A percentile compares a stretch with the other conserved stretches of the same genome.
phyloP scores from a whole-genome alignment of 768 basidiomycete genomes.

The Suillus clintonianus region DNA sequence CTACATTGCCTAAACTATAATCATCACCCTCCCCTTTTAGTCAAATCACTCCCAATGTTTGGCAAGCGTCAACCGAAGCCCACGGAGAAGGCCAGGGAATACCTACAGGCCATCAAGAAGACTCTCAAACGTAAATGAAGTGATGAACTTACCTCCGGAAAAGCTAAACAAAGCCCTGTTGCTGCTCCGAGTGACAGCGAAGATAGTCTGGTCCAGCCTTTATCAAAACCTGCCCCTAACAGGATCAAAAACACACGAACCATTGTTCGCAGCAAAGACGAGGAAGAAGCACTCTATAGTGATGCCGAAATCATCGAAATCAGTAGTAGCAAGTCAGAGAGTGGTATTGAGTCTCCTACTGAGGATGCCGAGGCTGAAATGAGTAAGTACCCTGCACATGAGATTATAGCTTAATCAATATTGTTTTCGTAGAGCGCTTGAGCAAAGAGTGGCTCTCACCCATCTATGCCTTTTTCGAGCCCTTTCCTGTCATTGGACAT shows the following conservation, averaged over 20 bases:
- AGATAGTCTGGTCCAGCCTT: not conserved
- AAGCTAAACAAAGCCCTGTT: not conserved
- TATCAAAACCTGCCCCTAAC: not conserved
- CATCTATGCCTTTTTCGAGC: slow-evolving; percentile 31
- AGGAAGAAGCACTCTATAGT: not conserved
- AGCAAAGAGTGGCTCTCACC: slow-evolving; percentile 27
- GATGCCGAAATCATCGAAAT: not conserved
- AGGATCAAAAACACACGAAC: not conserved
- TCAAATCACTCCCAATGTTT: not conserved
- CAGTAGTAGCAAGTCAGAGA: too few species aligned
- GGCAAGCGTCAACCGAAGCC: not conserved
- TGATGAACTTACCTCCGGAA: not conserved
- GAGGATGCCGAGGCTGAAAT: too few species aligned
- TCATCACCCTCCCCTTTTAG: not conserved
- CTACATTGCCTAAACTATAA: not conserved
- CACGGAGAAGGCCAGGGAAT: not conserved
- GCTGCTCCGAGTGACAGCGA: not conserved
- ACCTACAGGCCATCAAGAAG: not conserved
- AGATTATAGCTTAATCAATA: too few species aligned
- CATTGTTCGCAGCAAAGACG: not conserved
- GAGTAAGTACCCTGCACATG: too few species aligned
- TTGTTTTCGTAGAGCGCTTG: slow-evolving; percentile 11
- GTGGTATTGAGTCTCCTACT: too few species aligned
- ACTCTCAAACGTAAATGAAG: not conserved
- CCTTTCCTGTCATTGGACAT: slow-evolving; percentile 17